Evolutionary conservation across 805 yeast genomes (phyloP).

Genomic region (Yarrowia sp.): DNA sequence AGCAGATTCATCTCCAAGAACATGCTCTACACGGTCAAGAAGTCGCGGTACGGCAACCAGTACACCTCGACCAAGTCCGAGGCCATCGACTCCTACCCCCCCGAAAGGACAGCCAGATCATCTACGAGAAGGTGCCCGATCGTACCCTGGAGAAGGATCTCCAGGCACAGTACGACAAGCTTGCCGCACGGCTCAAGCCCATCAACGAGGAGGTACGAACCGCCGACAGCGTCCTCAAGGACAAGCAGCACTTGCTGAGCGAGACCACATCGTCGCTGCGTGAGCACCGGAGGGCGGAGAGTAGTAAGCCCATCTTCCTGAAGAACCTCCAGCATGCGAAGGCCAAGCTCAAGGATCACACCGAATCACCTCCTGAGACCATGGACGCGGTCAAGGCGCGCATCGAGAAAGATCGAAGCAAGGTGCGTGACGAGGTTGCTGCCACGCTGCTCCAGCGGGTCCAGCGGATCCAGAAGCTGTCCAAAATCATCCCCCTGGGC

Average conservation of each 20-base stretch:
- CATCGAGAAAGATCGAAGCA: neutral
- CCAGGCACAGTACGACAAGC: conserved; percentile 29
- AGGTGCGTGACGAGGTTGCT: neutral
- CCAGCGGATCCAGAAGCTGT: neutral
- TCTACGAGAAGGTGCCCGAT: conserved; percentile 8
- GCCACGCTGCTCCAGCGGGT: neutral
- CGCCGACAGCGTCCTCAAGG: neutral
- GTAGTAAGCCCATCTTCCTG: neutral
- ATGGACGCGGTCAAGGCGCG: neutral
- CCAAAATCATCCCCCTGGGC: neutral
- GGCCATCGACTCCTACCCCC: neutral
- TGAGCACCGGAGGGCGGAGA: neutral
- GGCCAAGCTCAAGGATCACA: neutral
- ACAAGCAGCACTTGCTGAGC: neutral
- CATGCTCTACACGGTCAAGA: neutral
- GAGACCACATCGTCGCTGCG: neutral
- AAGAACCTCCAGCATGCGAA: neutral
- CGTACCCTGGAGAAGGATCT: conserved; percentile 23
- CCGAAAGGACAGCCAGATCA: neutral
- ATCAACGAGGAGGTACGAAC: neutral
- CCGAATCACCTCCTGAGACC: neutral
- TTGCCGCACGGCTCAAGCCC: neutral
- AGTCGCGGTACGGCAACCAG: conserved; percentile 2
- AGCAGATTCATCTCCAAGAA: neutral
- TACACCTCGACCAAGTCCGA: conserved; percentile 1